Conservation (phyloP, 306 rosid species). For the Prunus dulcis region DNA sequence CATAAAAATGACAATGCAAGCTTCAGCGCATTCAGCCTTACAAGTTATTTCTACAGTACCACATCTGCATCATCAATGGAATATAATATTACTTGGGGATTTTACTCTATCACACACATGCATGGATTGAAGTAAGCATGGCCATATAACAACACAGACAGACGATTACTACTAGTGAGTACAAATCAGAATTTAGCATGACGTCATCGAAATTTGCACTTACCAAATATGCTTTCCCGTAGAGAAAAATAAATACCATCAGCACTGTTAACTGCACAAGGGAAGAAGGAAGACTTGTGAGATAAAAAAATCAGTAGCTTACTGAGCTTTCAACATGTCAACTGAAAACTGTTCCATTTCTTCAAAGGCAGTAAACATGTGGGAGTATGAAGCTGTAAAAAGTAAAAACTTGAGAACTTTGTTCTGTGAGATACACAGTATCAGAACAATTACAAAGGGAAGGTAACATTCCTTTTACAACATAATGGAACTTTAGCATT, state of each 20-base stretch:
- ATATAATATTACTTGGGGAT: background rate
- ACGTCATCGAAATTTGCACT: constrained; percentile 28
- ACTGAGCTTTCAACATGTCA: background rate
- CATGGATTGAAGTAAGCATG: background rate
- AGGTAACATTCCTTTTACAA: background rate
- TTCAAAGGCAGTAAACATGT: background rate
- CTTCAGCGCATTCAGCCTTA: background rate
- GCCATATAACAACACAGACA: background rate
- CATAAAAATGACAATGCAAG: background rate
- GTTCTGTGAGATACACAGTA: background rate
- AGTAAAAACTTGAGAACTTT: background rate
- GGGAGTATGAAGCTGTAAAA: background rate
- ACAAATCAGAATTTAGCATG: background rate
- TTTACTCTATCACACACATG: background rate
- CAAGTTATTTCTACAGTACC: background rate
- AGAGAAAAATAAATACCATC: constrained; percentile 77
- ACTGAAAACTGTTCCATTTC: background rate
- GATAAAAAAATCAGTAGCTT: constrained; percentile 15
- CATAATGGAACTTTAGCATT: background rate
- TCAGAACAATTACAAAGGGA: background rate
- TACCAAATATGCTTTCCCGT: constrained; percentile 83
- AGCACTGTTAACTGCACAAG: constrained; percentile 86
- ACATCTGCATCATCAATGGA: background rate
- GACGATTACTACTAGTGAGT: background rate
- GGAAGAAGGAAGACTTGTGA: constrained; percentile 20